Base-by-base conservation (phyloP, 2,329 filamentous ascomycete genomes). In the Colletotrichum neosansevieriae region DNA sequence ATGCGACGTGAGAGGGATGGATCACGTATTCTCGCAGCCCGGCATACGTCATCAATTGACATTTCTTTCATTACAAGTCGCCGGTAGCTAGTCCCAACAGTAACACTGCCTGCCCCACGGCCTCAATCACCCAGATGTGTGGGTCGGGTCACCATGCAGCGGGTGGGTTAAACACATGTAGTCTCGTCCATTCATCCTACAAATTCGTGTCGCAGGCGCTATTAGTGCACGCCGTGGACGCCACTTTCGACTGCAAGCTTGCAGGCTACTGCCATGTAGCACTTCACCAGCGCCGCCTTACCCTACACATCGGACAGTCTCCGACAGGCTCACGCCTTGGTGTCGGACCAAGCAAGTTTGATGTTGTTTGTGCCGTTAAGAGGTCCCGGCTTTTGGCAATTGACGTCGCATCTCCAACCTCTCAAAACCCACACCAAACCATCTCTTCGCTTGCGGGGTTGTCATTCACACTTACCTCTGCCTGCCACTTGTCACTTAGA, bases 101-200 rank as follows among this genome's bases (percentile, higher is more conserved):
- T 29, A 65, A 53, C 61, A 59, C 61, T 17, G 61, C 65, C 61
- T 65, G 47, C 61, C 58, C 61, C 61, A 65, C 54, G 49, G 61
- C 47, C 54, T 47, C 56, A 53, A 50, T 34, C 54, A 65, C 54
- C 54, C 65, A 63, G 59, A 47, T 54, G n/a, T 68, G 49, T 68
- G 54, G 65, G 34, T 47, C 54, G 21, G 65, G 49, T 12, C 47
- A 65, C 54, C 54, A 56, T 47, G 38, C 49, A 42, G 24, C 61
- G 54, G 65, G 54, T 24, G 40, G 61, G 10, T 42, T 49, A 42
- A 44, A 32, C 65, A 53, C 19, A 65, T 50, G 38, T n/a, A 58
- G 60, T 40, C 32, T 50, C 24, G 54, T 53, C 40, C 53, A 42
- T 40, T 64, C 47, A n/a, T 64, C 45, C 57, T 38, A 24, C 44